Percentiles rank a stretch among this genome's conserved stretches.
These are phyloP conservation scores for Phanerochaete carnosa DNA, from an alignment of 768 basidiomycete genomes.

Conservation along the genomic window DNA sequence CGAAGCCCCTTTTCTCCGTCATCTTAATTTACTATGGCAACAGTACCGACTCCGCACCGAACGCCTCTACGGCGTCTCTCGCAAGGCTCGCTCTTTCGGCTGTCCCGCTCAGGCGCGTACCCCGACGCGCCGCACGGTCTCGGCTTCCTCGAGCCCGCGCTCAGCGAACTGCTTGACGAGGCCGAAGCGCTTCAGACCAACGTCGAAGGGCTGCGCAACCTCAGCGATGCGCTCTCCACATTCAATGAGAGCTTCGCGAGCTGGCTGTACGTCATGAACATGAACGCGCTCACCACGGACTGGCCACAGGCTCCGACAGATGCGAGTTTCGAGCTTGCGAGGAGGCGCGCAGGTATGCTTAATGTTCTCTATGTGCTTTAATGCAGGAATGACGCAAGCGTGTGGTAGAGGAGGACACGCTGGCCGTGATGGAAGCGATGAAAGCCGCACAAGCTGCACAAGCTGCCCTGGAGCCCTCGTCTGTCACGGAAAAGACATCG, in stretches of 20 bases:
- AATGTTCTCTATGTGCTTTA: background rate
- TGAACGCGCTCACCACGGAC: conserved; percentile 93
- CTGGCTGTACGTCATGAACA: conserved; percentile 88
- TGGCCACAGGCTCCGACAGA: conserved; percentile 60
- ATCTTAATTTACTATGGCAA: background rate
- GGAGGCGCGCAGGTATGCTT: conserved; percentile 54
- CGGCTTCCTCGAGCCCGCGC: conserved; percentile 79
- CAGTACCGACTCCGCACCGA: conserved; percentile 50
- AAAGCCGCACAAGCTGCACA: conserved; percentile 31
- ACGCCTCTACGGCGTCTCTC: conserved; percentile 89
- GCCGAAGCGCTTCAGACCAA: conserved; percentile 77
- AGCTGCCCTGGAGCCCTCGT: conserved; percentile 19
- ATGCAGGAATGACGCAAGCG: background rate
- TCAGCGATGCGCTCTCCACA: conserved; percentile 72
- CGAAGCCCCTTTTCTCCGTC: background rate
- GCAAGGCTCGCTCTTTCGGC: conserved; percentile 83
- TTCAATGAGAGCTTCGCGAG: conserved; percentile 95
- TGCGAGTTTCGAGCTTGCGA: conserved; percentile 47
- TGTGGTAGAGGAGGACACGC: conserved; percentile 54
- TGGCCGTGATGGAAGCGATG: conserved; percentile 51
- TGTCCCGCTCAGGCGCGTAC: conserved; percentile 73
- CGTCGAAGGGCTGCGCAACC: conserved; percentile 62
- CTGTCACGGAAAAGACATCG: conserved; percentile 27
- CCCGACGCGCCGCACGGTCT: conserved; percentile 80
- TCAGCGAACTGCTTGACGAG: conserved; percentile 88